phyloP scores from a whole-genome alignment of 2,329 filamentous ascomycete species.

The Alternaria angustiovoidea region DNA sequence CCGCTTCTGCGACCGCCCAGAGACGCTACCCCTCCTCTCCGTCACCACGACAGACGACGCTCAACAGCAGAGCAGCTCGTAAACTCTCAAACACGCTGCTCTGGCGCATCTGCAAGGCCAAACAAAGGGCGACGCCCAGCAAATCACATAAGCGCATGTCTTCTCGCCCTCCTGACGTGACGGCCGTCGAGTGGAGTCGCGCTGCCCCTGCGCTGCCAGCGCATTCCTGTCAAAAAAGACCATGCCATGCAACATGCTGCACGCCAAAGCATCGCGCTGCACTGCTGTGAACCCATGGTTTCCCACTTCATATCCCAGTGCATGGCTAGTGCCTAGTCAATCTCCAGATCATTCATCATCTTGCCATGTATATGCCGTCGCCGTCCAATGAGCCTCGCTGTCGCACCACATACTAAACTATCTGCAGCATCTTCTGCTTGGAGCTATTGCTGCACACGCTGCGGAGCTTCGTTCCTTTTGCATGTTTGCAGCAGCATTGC shows the following conservation, averaged over 20 bases:
- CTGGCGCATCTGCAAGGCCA: conserved; percentile 12
- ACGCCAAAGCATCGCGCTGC: conserved; percentile 39
- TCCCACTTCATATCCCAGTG: conserved; percentile 40
- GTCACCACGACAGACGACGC: conserved; percentile 8
- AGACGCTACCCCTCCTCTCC: conserved; percentile 1
- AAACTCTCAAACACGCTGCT: conserved; percentile 16
- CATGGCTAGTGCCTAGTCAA: conserved; percentile 29
- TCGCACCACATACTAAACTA: conserved; percentile 27
- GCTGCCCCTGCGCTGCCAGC: conserved; percentile 19
- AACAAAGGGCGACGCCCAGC: conserved; percentile 9
- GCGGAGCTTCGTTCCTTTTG: conserved; percentile 22
- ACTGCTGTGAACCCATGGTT: conserved; percentile 38
- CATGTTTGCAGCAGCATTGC: conserved; percentile 24
- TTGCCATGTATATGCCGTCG: conserved; percentile 5
- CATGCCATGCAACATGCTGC: conserved; percentile 27
- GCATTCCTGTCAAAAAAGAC: conserved; percentile 37
- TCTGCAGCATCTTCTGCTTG: conserved; percentile 32
- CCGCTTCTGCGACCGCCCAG: conserved; percentile 33
- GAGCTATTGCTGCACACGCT: conserved; percentile 25
- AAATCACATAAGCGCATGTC: conserved; percentile 25
- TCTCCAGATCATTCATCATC: conserved; percentile 15
- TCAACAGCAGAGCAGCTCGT: conserved; percentile 2
- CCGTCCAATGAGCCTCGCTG: conserved; percentile 32
- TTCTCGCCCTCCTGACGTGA: conserved; percentile 33
- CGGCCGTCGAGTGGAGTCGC: conserved; percentile 28